These are phyloP conservation scores for Dillenia suffruticosa DNA, from an alignment of 164 flowering plant genomes.

Conservation along the genomic window DNA sequence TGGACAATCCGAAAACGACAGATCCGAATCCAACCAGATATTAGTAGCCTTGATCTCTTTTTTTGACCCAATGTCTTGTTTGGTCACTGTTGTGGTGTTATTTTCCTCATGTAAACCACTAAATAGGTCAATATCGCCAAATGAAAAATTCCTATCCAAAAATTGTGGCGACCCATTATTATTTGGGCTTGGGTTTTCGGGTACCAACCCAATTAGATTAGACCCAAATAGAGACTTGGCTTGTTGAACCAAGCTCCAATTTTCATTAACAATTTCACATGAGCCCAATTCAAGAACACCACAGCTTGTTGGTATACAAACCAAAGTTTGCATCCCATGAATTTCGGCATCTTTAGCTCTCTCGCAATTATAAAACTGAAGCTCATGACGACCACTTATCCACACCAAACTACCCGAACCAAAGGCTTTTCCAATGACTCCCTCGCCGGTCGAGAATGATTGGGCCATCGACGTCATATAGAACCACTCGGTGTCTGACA, in stretches of 20 bases:
- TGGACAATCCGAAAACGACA: conserved; percentile 33
- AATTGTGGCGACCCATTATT: conserved; percentile 8
- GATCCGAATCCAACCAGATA: conserved; percentile 31
- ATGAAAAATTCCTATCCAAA: conserved; percentile 21
- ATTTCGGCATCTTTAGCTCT: conserved; percentile 51
- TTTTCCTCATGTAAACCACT: conserved; percentile 14
- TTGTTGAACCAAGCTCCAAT: conserved; percentile 39
- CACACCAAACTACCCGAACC: conserved; percentile 40
- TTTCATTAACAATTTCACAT: conserved; percentile 30
- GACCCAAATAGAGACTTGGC: conserved; percentile 41
- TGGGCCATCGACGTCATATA: conserved; percentile 49
- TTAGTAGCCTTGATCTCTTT: conserved; percentile 6
- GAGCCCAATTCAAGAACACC: conserved; percentile 72
- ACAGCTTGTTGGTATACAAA: conserved; percentile 38
- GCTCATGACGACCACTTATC: conserved; percentile 36
- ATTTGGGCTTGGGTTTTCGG: conserved; percentile 10
- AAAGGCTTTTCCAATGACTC: conserved; percentile 34
- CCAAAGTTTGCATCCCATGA: conserved; percentile 59
- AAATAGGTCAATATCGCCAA: conserved; percentile 33
- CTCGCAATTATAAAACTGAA: conserved; percentile 36
- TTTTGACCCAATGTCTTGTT: background rate
- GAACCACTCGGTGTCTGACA: conserved; percentile 66
- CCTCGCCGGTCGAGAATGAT: conserved; percentile 45
- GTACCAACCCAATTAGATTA: background rate
- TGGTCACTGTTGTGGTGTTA: background rate